These are phyloP conservation scores for Xylaria sp. DNA, from an alignment of 2,329 filamentous ascomycete genomes.

Conservation along the genomic window DNA sequence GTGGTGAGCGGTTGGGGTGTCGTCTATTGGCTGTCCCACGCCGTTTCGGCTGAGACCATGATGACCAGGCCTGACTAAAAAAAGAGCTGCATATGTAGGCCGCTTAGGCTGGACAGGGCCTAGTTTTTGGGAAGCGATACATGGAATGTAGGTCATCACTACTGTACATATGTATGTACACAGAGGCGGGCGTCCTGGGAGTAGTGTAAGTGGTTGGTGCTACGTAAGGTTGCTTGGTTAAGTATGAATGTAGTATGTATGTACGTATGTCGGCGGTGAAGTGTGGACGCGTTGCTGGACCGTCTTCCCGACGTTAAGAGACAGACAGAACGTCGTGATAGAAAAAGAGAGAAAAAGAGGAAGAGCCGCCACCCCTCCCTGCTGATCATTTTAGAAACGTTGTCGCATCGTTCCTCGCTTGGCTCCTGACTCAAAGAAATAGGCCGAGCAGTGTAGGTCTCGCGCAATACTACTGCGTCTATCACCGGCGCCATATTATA, in stretches of 20 bases:
- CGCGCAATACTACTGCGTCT: slow-evolving; percentile 3
- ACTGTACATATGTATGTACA: slow-evolving; percentile 8
- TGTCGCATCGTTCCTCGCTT: slow-evolving; percentile 19
- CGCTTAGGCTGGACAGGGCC: slow-evolving; percentile 28
- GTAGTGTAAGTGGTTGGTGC: slow-evolving; percentile 34
- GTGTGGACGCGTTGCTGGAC: slow-evolving; percentile 35
- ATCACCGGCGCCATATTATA: slow-evolving; percentile 11
- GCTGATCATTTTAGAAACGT: slow-evolving; percentile 8
- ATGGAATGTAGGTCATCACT: slow-evolving; percentile 23
- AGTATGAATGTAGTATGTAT: too few species aligned
- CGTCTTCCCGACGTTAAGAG: slow-evolving; percentile 34
- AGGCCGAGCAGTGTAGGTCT: slow-evolving; percentile 11
- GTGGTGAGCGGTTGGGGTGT: slow-evolving; percentile 26
- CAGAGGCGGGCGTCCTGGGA: slow-evolving; percentile 18
- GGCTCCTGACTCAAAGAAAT: slow-evolving; percentile 18
- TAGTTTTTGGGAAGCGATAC: slow-evolving; percentile 20
- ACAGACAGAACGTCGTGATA: slow-evolving; percentile 2
- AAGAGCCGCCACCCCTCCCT: slow-evolving; percentile 16
- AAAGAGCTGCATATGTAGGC: slow-evolving; percentile 35
- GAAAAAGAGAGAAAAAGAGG: slow-evolving; percentile 29
- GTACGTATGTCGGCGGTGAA: slow-evolving; percentile 22
- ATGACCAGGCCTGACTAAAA: slow-evolving; percentile 35
- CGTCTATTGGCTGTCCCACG: slow-evolving; percentile 15
- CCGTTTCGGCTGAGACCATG: slow-evolving; percentile 28
- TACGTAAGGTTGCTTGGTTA: slow-evolving; percentile 24